Evolutionary conservation across 2,329 filamentous ascomycete genomes (phyloP).

Genomic region (Exophiala calicioides): DNA sequence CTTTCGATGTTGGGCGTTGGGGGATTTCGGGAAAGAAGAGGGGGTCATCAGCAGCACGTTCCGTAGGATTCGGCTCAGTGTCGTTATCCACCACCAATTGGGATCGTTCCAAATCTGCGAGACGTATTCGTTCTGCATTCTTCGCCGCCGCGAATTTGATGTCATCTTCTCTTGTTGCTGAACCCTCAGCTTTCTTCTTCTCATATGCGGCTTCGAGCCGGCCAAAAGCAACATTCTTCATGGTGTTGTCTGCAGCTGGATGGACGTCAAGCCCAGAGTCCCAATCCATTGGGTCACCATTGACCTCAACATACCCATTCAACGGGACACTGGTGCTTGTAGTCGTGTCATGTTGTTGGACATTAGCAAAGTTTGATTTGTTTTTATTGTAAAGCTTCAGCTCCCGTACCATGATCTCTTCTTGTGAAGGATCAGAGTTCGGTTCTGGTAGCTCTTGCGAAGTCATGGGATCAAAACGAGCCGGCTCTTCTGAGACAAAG

Average conservation of each 20-base stretch:
- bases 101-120: conserved; percentile 16
- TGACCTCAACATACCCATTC: not conserved
- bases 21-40: conserved; percentile 23
- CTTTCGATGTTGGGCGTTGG: not conserved
- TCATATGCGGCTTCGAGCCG: conserved; percentile 16
- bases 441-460: not conserved
- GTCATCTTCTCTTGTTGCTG: conserved; percentile 16
- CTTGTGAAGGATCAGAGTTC: not conserved
- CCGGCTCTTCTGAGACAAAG: no score
- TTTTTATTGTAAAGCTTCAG: conserved; percentile 17
- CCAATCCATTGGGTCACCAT: conserved; percentile 17
- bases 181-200: conserved; percentile 5
- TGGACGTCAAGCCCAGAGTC: conserved; percentile 8
- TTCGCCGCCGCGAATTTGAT: conserved; percentile 19
- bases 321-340: not conserved
- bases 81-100: conserved; percentile 9
- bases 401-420: conserved; percentile 9
- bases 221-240: conserved; percentile 11
- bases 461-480: not conserved
- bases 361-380: conserved; percentile 3
- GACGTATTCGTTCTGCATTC: conserved; percentile 17
- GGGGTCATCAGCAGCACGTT: conserved; percentile 18
- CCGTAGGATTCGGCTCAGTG: conserved; percentile 3
- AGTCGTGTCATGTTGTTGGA: not conserved
- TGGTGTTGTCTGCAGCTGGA: not conserved